Evolutionary conservation across 192 early-diverging fungal genomes (phyloP).

Genomic region (Chytriomyces sp.): DNA sequence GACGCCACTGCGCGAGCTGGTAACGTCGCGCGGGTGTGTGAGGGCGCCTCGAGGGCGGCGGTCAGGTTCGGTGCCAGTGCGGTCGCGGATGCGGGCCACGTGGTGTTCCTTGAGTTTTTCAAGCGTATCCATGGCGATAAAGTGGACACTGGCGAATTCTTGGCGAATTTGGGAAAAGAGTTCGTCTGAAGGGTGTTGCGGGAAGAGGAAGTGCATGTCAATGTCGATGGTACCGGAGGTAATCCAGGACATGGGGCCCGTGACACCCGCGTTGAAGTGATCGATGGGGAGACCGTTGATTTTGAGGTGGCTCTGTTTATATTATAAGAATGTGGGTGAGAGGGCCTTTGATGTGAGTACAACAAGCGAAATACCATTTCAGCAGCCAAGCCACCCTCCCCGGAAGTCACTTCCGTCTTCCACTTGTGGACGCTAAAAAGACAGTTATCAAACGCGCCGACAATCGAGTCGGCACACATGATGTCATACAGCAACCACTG

Average conservation of each 20-base stretch:
- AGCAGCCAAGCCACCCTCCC: not conserved
- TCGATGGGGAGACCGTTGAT: slow-evolving; percentile 89
- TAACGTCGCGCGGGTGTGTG: not conserved
- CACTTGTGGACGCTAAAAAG: slow-evolving; percentile 85
- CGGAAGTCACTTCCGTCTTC: not conserved
- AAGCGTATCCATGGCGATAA: slow-evolving; percentile 47
- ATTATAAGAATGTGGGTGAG: not conserved
- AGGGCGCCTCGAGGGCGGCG: not conserved
- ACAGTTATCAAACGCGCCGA: slow-evolving; percentile 93
- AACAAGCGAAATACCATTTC: slow-evolving; percentile 44
- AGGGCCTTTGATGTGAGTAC: not conserved
- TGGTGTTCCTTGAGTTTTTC: slow-evolving; percentile 42
- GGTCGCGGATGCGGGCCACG: slow-evolving; percentile 21
- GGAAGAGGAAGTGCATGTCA: slow-evolving; percentile 57
- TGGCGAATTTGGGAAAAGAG: slow-evolving; percentile 48
- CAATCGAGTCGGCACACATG: slow-evolving; percentile 82
- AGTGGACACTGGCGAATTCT: slow-evolving; percentile 45
- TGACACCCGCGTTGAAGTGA: slow-evolving; percentile 81
- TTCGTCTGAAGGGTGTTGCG: slow-evolving; percentile 43
- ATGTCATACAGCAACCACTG: slow-evolving; percentile 94
- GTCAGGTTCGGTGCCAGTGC: not conserved
- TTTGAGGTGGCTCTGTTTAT: slow-evolving; percentile 69
- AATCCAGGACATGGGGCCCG: slow-evolving; percentile 93
- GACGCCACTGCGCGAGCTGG: not conserved
- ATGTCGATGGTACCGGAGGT: slow-evolving; percentile 87